Percentiles rank a stretch among this genome's conserved stretches.
Conservation (phyloP, 345 rosid species). For the Microcos paniculata region DNA sequence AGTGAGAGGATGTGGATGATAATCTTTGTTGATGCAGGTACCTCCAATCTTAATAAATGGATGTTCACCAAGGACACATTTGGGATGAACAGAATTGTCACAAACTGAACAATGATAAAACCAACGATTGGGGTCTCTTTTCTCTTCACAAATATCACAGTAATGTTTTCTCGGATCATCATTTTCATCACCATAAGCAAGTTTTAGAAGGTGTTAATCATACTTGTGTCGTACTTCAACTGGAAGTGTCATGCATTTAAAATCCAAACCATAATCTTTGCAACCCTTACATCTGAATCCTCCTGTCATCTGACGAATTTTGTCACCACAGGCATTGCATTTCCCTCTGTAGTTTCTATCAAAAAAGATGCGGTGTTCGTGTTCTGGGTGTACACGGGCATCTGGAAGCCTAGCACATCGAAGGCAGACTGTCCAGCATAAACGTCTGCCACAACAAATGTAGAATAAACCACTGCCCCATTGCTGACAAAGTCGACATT, state of each 20-base stretch:
- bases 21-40: fast-evolving
- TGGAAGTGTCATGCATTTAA: not conserved
- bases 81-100: not conserved
- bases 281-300: not conserved
- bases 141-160: not conserved
- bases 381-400: not conserved
- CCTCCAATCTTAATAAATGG: not conserved
- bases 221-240: not conserved
- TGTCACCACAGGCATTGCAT: not conserved
- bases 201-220: not conserved
- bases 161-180: not conserved
- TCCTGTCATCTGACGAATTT: no score
- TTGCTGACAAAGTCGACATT: no score
- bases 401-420: not conserved
- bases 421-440: not conserved
- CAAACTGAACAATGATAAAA: not conserved
- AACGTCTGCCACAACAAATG: no score
- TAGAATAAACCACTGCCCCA: no score
- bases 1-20: not conserved
- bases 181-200: not conserved
- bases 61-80: not conserved
- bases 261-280: not conserved
- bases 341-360: not conserved
- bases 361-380: not conserved
- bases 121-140: not conserved